Evolutionary conservation across 139 green algal species (phyloP).

Genomic region (Micromonas commoda): DNA sequence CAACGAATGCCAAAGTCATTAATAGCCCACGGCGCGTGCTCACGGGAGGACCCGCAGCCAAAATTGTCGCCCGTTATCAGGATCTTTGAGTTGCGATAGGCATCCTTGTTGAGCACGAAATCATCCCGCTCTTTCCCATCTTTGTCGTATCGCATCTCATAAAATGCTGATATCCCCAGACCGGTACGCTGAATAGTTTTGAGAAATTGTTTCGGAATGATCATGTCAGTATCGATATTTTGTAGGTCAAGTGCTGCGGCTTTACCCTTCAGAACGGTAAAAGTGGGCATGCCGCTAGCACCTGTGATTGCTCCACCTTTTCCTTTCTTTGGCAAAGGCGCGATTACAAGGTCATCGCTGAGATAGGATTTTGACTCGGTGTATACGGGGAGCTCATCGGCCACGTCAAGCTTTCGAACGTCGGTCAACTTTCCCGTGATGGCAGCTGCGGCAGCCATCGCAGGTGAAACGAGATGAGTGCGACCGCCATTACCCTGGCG

Average conservation of each 20-base stretch:
- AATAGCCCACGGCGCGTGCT: conserved; percentile 48
- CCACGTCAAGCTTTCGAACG: conserved; percentile 28
- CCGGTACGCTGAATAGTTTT: conserved; percentile 49
- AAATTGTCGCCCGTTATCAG: conserved; percentile 51
- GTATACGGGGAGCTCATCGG: conserved; percentile 11
- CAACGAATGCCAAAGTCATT: conserved; percentile 44
- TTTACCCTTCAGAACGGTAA: conserved; percentile 38
- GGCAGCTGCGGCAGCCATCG: conserved; percentile 44
- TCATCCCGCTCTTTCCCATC: conserved; percentile 37
- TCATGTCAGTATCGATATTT: conserved; percentile 55
- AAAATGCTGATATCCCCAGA: conserved; percentile 41
- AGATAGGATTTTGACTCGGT: not conserved
- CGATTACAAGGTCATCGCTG: not conserved
- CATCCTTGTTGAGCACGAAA: conserved; percentile 45
- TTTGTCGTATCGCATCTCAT: conserved; percentile 43
- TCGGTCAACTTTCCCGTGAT: conserved; percentile 39
- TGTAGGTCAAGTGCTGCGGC: conserved; percentile 41
- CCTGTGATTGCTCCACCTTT: not conserved
- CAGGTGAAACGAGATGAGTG: conserved; percentile 42
- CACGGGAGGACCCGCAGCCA: conserved; percentile 41
- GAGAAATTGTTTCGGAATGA: conserved; percentile 52
- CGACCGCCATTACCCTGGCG: conserved; percentile 42
- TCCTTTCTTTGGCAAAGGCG: not conserved
- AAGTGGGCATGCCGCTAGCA: conserved; percentile 34
- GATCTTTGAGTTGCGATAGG: conserved; percentile 35